Conservation (phyloP, 2,329 filamentous ascomycete genomes). For the Curvularia lunata region DNA sequence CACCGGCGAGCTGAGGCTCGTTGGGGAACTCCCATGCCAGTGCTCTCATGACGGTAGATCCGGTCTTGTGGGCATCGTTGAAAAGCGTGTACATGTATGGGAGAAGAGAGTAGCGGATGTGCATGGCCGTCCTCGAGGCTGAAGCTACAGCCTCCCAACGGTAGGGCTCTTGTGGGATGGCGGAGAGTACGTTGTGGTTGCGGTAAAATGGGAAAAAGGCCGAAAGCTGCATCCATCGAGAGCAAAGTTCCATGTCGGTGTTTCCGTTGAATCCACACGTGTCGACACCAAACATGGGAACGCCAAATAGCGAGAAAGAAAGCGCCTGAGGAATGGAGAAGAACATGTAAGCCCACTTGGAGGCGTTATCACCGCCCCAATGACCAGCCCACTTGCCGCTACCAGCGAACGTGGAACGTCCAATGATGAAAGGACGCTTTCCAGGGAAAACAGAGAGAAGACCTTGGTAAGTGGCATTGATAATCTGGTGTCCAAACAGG, state of each 20-base stretch:
- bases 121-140: slow-evolving; percentile 70
- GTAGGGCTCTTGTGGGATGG: slow-evolving; percentile 73
- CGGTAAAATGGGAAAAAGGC: slow-evolving; percentile 82
- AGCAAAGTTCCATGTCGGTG: slow-evolving; percentile 71
- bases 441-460: slow-evolving; percentile 67
- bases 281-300: slow-evolving; percentile 73
- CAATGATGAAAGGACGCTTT: slow-evolving; percentile 83
- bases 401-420: slow-evolving; percentile 80
- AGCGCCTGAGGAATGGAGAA: slow-evolving; percentile 80
- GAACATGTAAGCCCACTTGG: slow-evolving; percentile 75
- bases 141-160: slow-evolving; percentile 70
- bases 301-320: slow-evolving; percentile 74
- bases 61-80: slow-evolving; percentile 68
- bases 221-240: slow-evolving; percentile 73
- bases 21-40: slow-evolving; percentile 76
- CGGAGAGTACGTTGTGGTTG: slow-evolving; percentile 72
- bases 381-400: slow-evolving; percentile 78
- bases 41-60: slow-evolving; percentile 74
- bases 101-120: slow-evolving; percentile 72
- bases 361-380: slow-evolving; percentile 77
- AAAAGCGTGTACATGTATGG: slow-evolving; percentile 80
- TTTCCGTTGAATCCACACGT: slow-evolving; percentile 74
- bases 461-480: slow-evolving; percentile 77
- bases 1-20: slow-evolving; percentile 69
- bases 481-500: slow-evolving; percentile 70